phyloP scores from a whole-genome alignment of 2,329 filamentous ascomycete species.

The Aspergillus caelatus region DNA sequence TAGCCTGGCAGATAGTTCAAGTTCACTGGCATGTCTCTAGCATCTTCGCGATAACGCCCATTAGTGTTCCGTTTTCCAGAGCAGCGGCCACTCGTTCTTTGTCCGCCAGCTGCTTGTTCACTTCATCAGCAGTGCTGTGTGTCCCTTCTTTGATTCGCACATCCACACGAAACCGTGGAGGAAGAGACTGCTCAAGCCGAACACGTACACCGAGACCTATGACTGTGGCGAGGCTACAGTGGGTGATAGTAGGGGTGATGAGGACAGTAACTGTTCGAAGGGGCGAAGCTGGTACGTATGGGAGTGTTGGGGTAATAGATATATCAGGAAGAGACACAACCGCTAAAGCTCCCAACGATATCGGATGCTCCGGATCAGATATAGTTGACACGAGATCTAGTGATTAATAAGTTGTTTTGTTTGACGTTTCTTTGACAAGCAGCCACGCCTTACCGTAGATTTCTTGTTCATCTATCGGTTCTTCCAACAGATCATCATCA shows the following conservation, averaged over 20 bases:
- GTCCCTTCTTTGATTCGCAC: conserved; percentile 94
- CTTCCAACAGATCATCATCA: conserved; percentile 65
- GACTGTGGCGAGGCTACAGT: conserved; percentile 94
- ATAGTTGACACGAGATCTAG: conserved; percentile 91
- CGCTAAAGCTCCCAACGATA: conserved; percentile 88
- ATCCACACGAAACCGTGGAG: conserved; percentile 88
- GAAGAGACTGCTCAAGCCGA: conserved; percentile 84
- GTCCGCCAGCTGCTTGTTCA: conserved; percentile 94
- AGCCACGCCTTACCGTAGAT: conserved; percentile 71
- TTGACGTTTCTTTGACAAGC: neutral
- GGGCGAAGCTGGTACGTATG: conserved; percentile 58
- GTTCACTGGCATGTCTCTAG: conserved; percentile 74
- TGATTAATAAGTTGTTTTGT: conserved; percentile 3
- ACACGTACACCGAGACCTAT: conserved; percentile 93
- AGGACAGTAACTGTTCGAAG: conserved; percentile 79
- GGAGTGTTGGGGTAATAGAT: conserved; percentile 70
- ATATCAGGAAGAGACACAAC: conserved; percentile 98
- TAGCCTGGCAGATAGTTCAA: neutral
- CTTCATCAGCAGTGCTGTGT: conserved; percentile 92
- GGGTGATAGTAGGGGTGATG: conserved; percentile 94
- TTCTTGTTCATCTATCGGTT: conserved; percentile 95
- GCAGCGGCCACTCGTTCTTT: conserved; percentile 96
- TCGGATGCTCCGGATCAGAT: conserved; percentile 92
- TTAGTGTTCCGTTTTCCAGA: conserved; percentile 87
- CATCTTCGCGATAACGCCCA: conserved; percentile 91